These are phyloP conservation scores for Suhomyces sp. DNA, from an alignment of 805 yeast species.

Conservation along the genomic window DNA sequence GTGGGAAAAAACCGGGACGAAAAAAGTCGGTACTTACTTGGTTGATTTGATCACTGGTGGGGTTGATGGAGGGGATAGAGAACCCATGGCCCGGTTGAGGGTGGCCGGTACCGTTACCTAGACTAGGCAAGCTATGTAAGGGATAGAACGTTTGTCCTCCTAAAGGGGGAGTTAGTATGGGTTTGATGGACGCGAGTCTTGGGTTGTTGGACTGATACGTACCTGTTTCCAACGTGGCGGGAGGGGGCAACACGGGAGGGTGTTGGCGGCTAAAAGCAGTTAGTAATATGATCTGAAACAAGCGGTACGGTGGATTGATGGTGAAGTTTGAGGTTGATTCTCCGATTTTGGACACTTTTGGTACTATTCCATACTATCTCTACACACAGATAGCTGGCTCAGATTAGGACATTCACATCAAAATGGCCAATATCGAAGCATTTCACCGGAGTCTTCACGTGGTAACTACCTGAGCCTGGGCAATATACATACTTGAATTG, in stretches of 20 bases:
- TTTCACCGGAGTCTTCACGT: no score
- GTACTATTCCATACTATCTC: no score
- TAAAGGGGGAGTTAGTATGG: slow-evolving; percentile 18
- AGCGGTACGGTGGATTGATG: no score
- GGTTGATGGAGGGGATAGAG: slow-evolving; percentile 48
- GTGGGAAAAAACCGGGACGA: background rate
- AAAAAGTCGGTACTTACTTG: slow-evolving; percentile 25
- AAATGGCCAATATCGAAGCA: no score
- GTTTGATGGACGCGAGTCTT: background rate
- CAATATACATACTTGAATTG: slow-evolving; percentile 44
- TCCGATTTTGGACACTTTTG: no score
- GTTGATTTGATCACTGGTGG: slow-evolving; percentile 26
- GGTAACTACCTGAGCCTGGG: no score
- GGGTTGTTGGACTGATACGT: slow-evolving; percentile 24
- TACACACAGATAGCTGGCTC: no score
- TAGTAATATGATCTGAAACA: slow-evolving; percentile 18
- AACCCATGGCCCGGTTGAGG: slow-evolving; percentile 46
- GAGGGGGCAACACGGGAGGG: slow-evolving; percentile 62
- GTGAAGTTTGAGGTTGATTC: no score
- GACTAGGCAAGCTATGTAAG: slow-evolving; percentile 51
- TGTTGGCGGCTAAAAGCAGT: slow-evolving; percentile 48
- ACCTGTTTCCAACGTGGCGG: slow-evolving; percentile 53
- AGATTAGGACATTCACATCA: no score
- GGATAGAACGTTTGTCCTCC: slow-evolving; percentile 50
- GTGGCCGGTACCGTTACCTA: slow-evolving; percentile 40